These are phyloP conservation scores for Adansonia gregorii DNA, from an alignment of 441 rosid species.

Conservation along the genomic window DNA sequence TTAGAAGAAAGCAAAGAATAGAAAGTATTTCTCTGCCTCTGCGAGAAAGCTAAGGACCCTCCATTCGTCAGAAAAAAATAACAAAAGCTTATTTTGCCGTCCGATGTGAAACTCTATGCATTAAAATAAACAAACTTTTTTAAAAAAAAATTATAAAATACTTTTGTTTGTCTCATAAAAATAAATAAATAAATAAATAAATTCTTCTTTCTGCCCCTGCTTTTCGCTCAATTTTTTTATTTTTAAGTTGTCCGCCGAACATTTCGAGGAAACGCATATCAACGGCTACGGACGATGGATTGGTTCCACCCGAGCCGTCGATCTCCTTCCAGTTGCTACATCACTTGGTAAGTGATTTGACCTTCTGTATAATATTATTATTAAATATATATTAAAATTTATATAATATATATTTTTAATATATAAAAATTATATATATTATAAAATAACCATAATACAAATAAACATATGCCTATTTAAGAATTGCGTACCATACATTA, in stretches of 20 bases:
- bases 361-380: no score
- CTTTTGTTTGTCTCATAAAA: not conserved
- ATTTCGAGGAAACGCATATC: slow-evolving; percentile 9
- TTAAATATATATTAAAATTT: no score
- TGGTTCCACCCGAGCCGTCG: slow-evolving; percentile 23
- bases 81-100: slow-evolving; percentile 53
- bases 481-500: no score
- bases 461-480: no score
- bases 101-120: slow-evolving; percentile 55
- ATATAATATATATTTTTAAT: no score
- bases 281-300: not conserved
- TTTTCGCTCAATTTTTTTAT: slow-evolving; percentile 13
- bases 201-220: not conserved
- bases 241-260: slow-evolving; percentile 26
- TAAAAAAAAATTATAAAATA: no score
- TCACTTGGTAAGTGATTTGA: no score
- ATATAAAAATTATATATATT: no score
- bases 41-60: slow-evolving; percentile 60
- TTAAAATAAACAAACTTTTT: not conserved
- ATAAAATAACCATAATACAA: no score
- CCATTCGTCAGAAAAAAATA: slow-evolving; percentile 54
- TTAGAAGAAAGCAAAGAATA: slow-evolving; percentile 25
- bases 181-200: no score
- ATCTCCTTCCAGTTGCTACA: not conserved
- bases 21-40: not conserved